These are phyloP conservation scores for Beta macrorhiza DNA, from an alignment of 179 eudicot species.

Conservation along the genomic window DNA sequence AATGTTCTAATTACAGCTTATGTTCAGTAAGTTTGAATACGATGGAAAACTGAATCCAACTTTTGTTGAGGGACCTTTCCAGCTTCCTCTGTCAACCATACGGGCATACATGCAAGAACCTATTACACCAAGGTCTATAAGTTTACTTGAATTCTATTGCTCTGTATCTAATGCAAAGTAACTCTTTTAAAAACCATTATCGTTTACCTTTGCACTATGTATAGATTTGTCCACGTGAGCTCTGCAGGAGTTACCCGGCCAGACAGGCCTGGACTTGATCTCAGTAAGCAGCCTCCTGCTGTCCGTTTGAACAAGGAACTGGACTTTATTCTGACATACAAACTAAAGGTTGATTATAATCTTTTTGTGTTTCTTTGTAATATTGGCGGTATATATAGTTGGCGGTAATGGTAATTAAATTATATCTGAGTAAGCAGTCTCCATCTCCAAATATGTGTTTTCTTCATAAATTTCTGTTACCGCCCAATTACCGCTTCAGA, in stretches of 20 bases:
- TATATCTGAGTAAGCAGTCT: background rate
- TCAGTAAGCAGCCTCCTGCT: slow-evolving; percentile 95
- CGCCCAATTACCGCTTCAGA: background rate
- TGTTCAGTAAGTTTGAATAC: slow-evolving; percentile 95
- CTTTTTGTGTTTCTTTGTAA: background rate
- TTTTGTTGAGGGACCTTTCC: slow-evolving; percentile 84
- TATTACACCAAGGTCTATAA: slow-evolving; percentile 65
- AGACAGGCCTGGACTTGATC: slow-evolving; percentile 93
- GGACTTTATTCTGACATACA: slow-evolving; percentile 80
- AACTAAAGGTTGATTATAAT: slow-evolving; percentile 61
- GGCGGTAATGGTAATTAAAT: background rate
- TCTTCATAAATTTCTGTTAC: background rate
- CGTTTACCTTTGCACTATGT: slow-evolving; percentile 13
- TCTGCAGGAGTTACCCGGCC: slow-evolving; percentile 99
- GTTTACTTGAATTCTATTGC: background rate
- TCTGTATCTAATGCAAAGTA: background rate
- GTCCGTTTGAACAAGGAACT: slow-evolving; percentile 94
- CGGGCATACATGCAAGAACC: slow-evolving; percentile 80
- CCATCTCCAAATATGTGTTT: background rate
- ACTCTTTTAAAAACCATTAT: background rate
- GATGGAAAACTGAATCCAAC: slow-evolving; percentile 92
- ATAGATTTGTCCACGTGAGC: slow-evolving; percentile 86
- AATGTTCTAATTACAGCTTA: slow-evolving; percentile 54
- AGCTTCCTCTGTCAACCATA: slow-evolving; percentile 83
- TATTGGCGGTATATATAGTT: background rate